Evolutionary conservation across 139 green algal genomes (phyloP).

Genomic region (Edaphochlamys debaryana): DNA sequence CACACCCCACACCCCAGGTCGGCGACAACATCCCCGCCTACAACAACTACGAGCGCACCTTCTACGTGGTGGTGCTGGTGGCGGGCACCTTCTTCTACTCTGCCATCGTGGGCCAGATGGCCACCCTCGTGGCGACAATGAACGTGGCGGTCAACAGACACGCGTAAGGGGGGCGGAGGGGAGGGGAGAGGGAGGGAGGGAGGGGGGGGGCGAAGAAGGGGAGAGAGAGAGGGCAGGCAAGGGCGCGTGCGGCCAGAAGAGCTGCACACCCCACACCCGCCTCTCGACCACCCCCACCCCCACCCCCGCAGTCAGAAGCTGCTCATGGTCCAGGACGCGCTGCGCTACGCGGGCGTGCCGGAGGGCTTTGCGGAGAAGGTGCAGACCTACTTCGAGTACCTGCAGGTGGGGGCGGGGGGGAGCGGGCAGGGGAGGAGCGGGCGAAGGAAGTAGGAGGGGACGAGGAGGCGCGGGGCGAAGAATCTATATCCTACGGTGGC

Average conservation of each 20-base stretch:
- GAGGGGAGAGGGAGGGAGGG: no score
- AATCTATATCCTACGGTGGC: no score
- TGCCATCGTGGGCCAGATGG: constrained; percentile 44
- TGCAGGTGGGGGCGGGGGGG: no score
- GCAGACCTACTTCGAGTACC: constrained; percentile 43
- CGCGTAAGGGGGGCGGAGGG: not conserved
- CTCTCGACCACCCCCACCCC: not conserved
- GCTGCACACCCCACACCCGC: no score
- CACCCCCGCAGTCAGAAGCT: constrained; percentile 25
- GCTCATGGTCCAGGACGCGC: constrained; percentile 45
- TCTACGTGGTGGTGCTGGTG: constrained; percentile 21
- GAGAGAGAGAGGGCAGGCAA: no score
- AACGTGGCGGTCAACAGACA: constrained; percentile 40
- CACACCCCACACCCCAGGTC: no score
- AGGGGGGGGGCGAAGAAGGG: no score
- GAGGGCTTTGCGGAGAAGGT: constrained; percentile 14
- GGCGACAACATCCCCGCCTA: constrained; percentile 44
- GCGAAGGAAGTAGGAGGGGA: no score
- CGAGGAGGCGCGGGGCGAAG: no score
- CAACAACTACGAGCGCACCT: constrained; percentile 47
- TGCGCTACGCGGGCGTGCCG: constrained; percentile 42
- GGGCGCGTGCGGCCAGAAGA: no score
- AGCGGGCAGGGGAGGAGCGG: no score
- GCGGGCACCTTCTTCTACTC: constrained; percentile 39
- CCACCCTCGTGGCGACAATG: constrained; percentile 38